Percentiles rank a stretch among this genome's conserved stretches.
Evolutionary conservation across 805 yeast genomes (phyloP).

Genomic region (Scheffersomyces spartinae): DNA sequence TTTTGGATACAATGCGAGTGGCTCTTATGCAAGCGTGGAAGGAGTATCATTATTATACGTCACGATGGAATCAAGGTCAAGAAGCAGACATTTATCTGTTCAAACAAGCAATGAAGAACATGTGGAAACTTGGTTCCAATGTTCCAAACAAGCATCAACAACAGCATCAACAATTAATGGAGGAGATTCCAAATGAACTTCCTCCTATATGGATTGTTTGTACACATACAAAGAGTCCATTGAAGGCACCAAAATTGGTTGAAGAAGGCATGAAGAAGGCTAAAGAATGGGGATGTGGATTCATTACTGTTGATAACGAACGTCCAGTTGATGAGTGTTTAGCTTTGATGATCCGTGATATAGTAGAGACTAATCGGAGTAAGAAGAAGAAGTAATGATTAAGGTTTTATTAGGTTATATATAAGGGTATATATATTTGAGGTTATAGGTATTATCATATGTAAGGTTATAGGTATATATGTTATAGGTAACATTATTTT

Average conservation of each 20-base stretch:
- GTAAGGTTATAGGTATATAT: not conserved
- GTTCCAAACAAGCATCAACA: slow-evolving; percentile 1
- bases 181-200: slow-evolving; percentile 23
- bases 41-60: slow-evolving; percentile 45
- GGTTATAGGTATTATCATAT: no score
- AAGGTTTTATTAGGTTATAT: not conserved
- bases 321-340: slow-evolving; percentile 45
- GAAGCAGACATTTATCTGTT: slow-evolving; percentile 60
- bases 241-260: slow-evolving; percentile 50
- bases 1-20: slow-evolving; percentile 36
- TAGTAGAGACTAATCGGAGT: no score
- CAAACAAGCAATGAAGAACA: slow-evolving; percentile 41
- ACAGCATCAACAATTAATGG: slow-evolving; percentile 5
- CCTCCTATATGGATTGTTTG: slow-evolving; percentile 65
- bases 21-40: slow-evolving; percentile 66
- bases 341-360: slow-evolving; percentile 47
- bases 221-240: slow-evolving; percentile 45
- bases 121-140: slow-evolving; percentile 32
- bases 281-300: slow-evolving; percentile 51
- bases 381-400: not conserved
- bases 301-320: slow-evolving; percentile 48
- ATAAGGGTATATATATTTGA: not conserved
- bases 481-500: not conserved
- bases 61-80: slow-evolving; percentile 48
- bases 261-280: slow-evolving; percentile 50